A percentile compares a stretch with the other conserved stretches of the same genome.
Conservation (phyloP, 768 basidiomycete species). For the Suillus placidus region DNA sequence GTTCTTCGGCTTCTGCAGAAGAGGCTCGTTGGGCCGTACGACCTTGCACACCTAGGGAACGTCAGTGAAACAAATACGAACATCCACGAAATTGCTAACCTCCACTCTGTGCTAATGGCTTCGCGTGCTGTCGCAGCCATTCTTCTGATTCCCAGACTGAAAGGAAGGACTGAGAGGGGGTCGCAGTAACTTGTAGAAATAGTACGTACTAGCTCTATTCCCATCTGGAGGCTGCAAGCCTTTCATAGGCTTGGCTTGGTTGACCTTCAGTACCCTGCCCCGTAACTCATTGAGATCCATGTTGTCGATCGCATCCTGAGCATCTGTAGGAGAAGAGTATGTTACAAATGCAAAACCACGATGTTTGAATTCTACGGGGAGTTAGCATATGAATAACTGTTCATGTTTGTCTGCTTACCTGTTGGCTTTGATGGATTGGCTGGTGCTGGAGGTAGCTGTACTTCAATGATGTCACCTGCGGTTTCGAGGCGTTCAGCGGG, state of each 20-base stretch:
- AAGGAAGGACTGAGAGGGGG: constrained; percentile 8
- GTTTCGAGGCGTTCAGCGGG: constrained; percentile 9
- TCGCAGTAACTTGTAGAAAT: constrained; percentile 10
- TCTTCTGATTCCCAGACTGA: constrained; percentile 97
- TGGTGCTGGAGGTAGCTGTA: constrained; percentile 81
- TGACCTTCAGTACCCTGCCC: constrained; percentile 79
- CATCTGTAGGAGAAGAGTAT: constrained; percentile 76
- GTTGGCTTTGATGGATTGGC: constrained; percentile 67
- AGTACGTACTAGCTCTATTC: constrained; percentile 72
- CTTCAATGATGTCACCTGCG: constrained; percentile 89
- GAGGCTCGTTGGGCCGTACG: constrained; percentile 39
- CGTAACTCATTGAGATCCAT: constrained; percentile 93
- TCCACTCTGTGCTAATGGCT: constrained; percentile 75
- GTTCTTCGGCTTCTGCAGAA: constrained; percentile 30
- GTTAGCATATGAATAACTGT: constrained; percentile 14
- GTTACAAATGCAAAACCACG: constrained; percentile 95
- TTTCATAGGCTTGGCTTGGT: constrained; percentile 83
- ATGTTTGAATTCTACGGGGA: constrained; percentile 66
- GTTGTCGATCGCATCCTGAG: constrained; percentile 97
- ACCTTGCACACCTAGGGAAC: constrained; percentile 53
- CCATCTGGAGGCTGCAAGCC: constrained; percentile 61
- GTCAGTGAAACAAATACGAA: constrained; percentile 8
- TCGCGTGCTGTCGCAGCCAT: constrained; percentile 83
- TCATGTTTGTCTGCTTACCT: constrained; percentile 40
- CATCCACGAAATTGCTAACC: constrained; percentile 43